Conservation (phyloP, 495 filamentous ascomycete species). For the Neurospora hispaniola region DNA sequence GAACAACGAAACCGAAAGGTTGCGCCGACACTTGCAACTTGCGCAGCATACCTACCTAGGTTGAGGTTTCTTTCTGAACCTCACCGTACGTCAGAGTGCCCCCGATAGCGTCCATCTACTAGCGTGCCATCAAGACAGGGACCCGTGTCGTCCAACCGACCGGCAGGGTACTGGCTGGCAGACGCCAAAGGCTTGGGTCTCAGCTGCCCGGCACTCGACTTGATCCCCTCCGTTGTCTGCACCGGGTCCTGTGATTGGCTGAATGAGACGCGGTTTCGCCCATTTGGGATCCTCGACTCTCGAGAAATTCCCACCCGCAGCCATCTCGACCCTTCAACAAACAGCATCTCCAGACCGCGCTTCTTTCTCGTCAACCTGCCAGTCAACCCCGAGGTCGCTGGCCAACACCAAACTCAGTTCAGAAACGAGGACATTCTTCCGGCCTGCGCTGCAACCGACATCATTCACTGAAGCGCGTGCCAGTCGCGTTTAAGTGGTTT, state of each 20-base stretch:
- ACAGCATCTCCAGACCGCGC: conserved; percentile 7
- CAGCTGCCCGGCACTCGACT: neutral
- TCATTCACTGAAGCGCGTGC: conserved; percentile 17
- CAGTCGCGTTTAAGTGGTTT: conserved; percentile 35
- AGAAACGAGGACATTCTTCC: neutral
- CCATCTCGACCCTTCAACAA: conserved; percentile 20
- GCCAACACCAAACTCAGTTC: conserved; percentile 14
- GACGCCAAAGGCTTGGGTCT: neutral
- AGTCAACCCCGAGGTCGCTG: conserved; percentile 12
- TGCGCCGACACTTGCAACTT: neutral
- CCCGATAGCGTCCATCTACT: neutral
- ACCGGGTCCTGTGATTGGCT: conserved; percentile 18
- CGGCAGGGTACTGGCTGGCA: neutral
- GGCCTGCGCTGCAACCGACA: neutral
- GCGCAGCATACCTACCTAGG: neutral
- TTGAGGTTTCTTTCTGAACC: neutral
- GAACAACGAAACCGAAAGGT: neutral
- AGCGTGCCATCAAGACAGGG: neutral
- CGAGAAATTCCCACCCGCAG: conserved; percentile 23
- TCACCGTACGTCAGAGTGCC: neutral
- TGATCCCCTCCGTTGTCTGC: conserved; percentile 11
- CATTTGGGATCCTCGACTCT: conserved; percentile 22
- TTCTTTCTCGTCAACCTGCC: conserved; percentile 5
- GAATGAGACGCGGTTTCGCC: conserved; percentile 20
- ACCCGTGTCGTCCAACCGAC: neutral